Conservation (phyloP, 1,284 basidiomycete species). For the Melampsora abietis-canadensis region DNA sequence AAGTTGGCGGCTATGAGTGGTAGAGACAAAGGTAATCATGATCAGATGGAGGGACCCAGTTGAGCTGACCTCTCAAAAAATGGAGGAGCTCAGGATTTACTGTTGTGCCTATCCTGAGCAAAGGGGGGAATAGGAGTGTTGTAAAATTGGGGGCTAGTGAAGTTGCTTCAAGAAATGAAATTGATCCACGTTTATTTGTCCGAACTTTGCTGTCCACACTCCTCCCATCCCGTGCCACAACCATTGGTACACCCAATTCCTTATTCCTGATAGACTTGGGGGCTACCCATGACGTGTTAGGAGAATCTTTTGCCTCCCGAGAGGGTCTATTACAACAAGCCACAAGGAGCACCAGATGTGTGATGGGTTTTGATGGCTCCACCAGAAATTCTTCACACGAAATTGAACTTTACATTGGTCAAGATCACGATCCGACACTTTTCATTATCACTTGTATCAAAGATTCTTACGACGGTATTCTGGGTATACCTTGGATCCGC, state of each 20-base stretch:
- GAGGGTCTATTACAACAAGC: background rate
- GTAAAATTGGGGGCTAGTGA: constrained; percentile 8
- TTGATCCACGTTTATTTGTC: background rate
- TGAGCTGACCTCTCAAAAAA: background rate
- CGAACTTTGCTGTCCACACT: background rate
- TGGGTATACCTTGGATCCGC: background rate
- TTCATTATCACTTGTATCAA: background rate
- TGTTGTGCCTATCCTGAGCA: constrained; percentile 12
- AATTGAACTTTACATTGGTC: background rate
- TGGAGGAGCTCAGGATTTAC: constrained; percentile 1
- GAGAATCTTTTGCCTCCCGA: background rate
- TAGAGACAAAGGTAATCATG: background rate
- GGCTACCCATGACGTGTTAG: background rate
- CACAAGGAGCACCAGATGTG: background rate
- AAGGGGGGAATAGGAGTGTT: too few species aligned
- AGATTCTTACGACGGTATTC: background rate
- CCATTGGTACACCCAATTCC: background rate
- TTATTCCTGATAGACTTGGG: background rate
- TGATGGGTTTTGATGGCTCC: background rate
- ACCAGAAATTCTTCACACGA: background rate
- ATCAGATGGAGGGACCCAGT: background rate
- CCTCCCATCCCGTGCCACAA: background rate
- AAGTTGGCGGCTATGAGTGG: background rate
- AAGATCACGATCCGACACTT: background rate
- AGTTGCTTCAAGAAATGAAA: background rate